Base-by-base conservation (phyloP, 495 filamentous ascomycete genomes). In the Penicillium lagena region DNA sequence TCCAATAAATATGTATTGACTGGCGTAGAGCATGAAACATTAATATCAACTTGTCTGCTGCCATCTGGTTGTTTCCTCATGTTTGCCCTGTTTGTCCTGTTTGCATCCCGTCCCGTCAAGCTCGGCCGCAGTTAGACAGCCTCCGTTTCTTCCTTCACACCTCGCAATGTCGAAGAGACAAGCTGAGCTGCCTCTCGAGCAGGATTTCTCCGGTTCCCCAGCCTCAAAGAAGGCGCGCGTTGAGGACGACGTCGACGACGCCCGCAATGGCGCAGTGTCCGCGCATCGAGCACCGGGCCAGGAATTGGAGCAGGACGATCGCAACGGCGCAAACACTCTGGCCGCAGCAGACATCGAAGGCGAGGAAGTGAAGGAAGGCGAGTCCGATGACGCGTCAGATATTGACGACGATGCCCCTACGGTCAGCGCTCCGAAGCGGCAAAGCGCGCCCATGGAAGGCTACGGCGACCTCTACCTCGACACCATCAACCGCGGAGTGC, bases 391-490 rank as follows among this genome's bases (percentile, higher is more conserved):
- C 7, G 48, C 45, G 12, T 60, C 58, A 9, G 66, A 64, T 39
- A 53, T 54, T 12, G 65, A 68, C 30, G 69, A 76, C 45, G 61
- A 73, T 32, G 50, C 46, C 30, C 64, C 68, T 22, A 68, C 62
- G 27, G 64, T 69, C 54, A 60, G 62, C 42, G 63, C 65, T 4
- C 68, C 70, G 31, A 65, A 72, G 59, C 70, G 88, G 42, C 89
- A 95, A 63, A 68, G 70, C 29, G 86, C 83, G 27, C 93, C 93
- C 12, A 77, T 85, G 32, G 87, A 85, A 66, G 93, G 94, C 42
- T 97, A 95, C 66, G 82, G 82, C 47, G 94, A 99, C 63, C 80
- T 99, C 29, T 99, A 99, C 62, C 86, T 99, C 41, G 94, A 99
- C 66, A 97, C 91, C 2, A 91, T 99, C 66, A 82, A 96, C 67